A percentile compares a stretch with the other conserved stretches of the same genome.
Evolutionary conservation across 106 monocot species (phyloP).

Genomic region (Narthecium ossifragum): DNA sequence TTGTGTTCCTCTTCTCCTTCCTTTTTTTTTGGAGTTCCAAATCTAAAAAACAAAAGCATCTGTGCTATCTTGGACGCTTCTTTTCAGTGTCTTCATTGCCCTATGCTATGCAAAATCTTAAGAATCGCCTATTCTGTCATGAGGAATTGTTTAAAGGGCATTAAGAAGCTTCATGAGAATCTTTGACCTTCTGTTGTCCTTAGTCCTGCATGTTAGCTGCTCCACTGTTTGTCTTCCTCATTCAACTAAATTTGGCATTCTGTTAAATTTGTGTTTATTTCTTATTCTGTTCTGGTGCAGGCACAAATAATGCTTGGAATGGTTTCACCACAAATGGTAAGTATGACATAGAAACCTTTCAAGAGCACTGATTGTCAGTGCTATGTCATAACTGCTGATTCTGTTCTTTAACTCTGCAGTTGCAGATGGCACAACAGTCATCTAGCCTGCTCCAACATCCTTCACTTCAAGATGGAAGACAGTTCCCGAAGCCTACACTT

Average conservation of each 20-base stretch:
- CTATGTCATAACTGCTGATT: neutral
- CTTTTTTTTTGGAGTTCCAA: too few species aligned
- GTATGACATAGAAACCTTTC: conserved; percentile 6
- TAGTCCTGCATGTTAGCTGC: too few species aligned
- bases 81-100: neutral
- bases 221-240: too few species aligned
- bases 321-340: conserved; percentile 76
- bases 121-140: neutral
- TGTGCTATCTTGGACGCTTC: too few species aligned
- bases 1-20: too few species aligned
- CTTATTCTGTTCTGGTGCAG: conserved; percentile 27
- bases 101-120: neutral
- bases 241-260: neutral
- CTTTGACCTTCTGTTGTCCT: neutral
- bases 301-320: conserved; percentile 87
- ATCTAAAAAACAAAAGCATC: too few species aligned
- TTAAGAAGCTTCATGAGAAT: too few species aligned
- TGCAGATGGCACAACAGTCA: conserved; percentile 59
- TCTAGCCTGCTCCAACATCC: conserved; percentile 15
- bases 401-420: conserved; percentile 31
- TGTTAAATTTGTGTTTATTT: neutral
- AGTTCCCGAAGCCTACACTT: conserved; percentile 17
- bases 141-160: neutral
- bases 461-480: conserved; percentile 20
- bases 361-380: neutral